These are phyloP conservation scores for Trichophyton schoenleinii DNA, from an alignment of 2,329 filamentous ascomycete species.

Conservation along the genomic window DNA sequence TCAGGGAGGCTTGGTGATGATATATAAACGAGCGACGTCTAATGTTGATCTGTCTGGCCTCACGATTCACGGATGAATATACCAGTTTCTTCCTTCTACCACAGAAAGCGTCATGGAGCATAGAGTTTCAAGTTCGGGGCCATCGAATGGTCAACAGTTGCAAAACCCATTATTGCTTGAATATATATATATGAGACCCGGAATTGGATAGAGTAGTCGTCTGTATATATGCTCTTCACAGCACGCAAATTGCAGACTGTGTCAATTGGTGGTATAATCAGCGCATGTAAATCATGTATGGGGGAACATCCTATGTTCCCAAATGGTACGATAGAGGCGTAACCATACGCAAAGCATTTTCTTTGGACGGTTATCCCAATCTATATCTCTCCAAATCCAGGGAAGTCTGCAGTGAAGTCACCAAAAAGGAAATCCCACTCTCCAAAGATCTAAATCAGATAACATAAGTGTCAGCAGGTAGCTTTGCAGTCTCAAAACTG, in stretches of 20 bases:
- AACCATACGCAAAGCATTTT: neutral
- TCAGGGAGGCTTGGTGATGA: neutral
- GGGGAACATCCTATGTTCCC: neutral
- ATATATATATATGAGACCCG: no score
- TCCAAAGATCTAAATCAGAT: conserved; percentile 6
- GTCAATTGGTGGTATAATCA: no score
- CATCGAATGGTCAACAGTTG: neutral
- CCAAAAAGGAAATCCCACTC: conserved; percentile 13
- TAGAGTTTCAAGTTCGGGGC: neutral
- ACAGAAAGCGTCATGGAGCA: neutral
- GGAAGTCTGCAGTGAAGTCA: conserved; percentile 7
- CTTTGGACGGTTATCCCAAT: neutral
- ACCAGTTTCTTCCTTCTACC: neutral
- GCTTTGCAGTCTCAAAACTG: neutral
- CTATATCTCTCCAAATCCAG: neutral
- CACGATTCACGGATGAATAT: neutral
- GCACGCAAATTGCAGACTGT: no score
- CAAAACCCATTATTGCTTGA: no score
- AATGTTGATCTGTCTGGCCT: neutral
- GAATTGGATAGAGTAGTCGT: no score
- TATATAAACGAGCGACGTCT: neutral
- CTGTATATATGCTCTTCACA: no score
- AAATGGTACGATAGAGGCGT: neutral
- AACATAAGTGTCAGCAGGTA: neutral
- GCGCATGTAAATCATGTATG: no score